Conservation (phyloP, 2,329 filamentous ascomycete species). For the Dendrostoma leiphaemia region DNA sequence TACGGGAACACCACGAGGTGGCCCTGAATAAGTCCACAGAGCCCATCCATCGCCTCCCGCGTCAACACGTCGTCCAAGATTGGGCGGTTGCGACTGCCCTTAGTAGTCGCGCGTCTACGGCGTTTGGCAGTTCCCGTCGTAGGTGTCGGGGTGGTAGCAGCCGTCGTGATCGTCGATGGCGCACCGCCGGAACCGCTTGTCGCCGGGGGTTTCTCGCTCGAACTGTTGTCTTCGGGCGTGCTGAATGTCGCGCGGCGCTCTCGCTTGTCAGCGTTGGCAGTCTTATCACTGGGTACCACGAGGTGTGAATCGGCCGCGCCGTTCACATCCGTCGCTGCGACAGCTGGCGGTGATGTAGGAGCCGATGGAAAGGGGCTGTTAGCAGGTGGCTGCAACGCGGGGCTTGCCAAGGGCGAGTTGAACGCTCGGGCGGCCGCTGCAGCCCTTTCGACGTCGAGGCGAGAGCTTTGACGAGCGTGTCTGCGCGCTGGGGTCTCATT, state of each 20-base stretch:
- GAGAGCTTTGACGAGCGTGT: constrained; percentile 19
- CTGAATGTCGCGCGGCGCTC: constrained; percentile 57
- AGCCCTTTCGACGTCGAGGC: constrained; percentile 28
- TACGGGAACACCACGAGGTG: constrained; percentile 91
- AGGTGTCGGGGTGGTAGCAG: constrained; percentile 1
- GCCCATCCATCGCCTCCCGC: constrained; percentile 73
- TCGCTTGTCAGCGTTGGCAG: constrained; percentile 24
- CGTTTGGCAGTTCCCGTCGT: constrained; percentile 53
- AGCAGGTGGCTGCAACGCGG: constrained; percentile 5
- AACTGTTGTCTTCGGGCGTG: constrained; percentile 35
- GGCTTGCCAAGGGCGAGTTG: constrained; percentile 19
- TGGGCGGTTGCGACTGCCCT: constrained; percentile 58
- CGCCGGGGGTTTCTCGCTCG: constrained; percentile 33
- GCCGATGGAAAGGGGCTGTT: constrained; percentile 10
- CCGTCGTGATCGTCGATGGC: constrained; percentile 17
- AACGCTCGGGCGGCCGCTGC: constrained; percentile 27
- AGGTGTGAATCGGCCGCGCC: constrained; percentile 17
- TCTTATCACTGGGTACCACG: constrained; percentile 18
- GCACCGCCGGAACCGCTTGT: constrained; percentile 24
- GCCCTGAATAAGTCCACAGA: constrained; percentile 81
- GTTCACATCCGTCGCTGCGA: constrained; percentile 23
- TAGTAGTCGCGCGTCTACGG: constrained; percentile 68
- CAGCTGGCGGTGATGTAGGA: constrained; percentile 19
- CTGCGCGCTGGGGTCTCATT: constrained; percentile 11
- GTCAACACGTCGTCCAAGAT: constrained; percentile 75